Evolutionary conservation across 116 monocot genomes (phyloP).

Genomic region (Papilionanthe hybrid): DNA sequence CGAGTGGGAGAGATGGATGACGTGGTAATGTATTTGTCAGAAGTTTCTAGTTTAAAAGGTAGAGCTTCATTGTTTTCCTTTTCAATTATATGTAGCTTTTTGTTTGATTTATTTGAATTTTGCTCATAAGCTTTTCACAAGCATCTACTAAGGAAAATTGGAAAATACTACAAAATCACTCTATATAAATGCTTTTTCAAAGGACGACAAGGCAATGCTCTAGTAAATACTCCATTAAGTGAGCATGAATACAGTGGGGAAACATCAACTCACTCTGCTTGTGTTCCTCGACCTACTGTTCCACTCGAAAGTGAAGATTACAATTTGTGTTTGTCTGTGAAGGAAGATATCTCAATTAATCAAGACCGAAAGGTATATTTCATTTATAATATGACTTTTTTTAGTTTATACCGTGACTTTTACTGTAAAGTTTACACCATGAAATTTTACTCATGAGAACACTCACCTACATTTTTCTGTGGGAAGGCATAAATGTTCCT

Average conservation of each 20-base stretch:
- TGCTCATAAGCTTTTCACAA: not conserved
- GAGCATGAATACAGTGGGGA: not conserved
- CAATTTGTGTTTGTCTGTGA: not conserved
- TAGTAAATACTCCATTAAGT: not conserved
- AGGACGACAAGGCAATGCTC: not conserved
- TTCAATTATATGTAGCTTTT: not conserved
- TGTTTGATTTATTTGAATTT: not conserved
- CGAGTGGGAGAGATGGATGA: no score
- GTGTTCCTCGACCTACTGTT: not conserved
- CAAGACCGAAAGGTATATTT: not conserved
- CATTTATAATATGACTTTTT: not conserved
- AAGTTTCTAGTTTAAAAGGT: not conserved
- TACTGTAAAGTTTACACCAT: not conserved
- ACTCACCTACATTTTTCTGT: not conserved
- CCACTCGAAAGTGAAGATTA: not conserved
- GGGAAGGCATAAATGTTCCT: not conserved
- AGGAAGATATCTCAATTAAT: not conserved
- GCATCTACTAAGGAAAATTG: not conserved
- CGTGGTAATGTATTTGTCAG: not conserved
- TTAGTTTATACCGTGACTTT: not conserved
- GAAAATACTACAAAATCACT: not conserved
- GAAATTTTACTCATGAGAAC: not conserved
- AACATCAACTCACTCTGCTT: not conserved
- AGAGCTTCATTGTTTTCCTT: not conserved
- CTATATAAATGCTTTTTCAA: not conserved